Percentiles rank a stretch among this genome's conserved stretches.
phyloP scores from a whole-genome alignment of 2,329 filamentous ascomycete species.

The Hortaea werneckii region DNA sequence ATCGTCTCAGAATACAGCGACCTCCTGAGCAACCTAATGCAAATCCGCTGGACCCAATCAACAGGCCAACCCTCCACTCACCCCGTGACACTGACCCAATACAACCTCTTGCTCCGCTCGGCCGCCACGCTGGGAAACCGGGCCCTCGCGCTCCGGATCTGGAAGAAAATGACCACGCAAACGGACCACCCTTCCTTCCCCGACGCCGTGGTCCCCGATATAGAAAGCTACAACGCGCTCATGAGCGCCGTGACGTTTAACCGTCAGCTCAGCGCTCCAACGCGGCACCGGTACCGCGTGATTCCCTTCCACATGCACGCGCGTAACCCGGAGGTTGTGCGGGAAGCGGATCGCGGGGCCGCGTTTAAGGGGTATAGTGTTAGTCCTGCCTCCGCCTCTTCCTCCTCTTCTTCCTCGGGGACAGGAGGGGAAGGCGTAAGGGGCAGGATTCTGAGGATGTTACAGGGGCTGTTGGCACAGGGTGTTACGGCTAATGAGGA shows the following conservation, averaged over 20 bases:
- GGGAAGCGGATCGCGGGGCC: constrained; percentile 1
- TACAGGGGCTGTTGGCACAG: constrained; percentile 38
- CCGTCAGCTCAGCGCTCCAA: constrained; percentile 23
- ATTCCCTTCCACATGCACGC: constrained; percentile 21
- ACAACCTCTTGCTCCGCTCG: constrained; percentile 43
- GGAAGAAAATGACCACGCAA: constrained; percentile 32
- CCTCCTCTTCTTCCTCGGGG: neutral
- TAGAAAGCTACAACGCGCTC: constrained; percentile 45
- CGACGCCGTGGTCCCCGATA: constrained; percentile 33
- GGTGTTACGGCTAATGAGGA: constrained; percentile 40
- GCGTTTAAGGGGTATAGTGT: constrained; percentile 17
- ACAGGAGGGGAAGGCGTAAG: constrained; percentile 20
- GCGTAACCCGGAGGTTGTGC: neutral
- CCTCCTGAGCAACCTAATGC: constrained; percentile 29
- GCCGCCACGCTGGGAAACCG: constrained; percentile 39
- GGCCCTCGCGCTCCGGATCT: constrained; percentile 35
- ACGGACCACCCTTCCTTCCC: neutral
- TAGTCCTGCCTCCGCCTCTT: neutral
- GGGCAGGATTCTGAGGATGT: constrained; percentile 26
- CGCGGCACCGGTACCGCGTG: constrained; percentile 31
- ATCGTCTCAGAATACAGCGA: constrained; percentile 32
- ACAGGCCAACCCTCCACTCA: constrained; percentile 5
- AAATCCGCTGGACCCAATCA: constrained; percentile 28
- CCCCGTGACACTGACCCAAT: constrained; percentile 38
- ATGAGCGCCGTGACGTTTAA: constrained; percentile 42